Evolutionary conservation across 1,284 basidiomycete species (phyloP).

Genomic region (Coriolopsis trogii): DNA sequence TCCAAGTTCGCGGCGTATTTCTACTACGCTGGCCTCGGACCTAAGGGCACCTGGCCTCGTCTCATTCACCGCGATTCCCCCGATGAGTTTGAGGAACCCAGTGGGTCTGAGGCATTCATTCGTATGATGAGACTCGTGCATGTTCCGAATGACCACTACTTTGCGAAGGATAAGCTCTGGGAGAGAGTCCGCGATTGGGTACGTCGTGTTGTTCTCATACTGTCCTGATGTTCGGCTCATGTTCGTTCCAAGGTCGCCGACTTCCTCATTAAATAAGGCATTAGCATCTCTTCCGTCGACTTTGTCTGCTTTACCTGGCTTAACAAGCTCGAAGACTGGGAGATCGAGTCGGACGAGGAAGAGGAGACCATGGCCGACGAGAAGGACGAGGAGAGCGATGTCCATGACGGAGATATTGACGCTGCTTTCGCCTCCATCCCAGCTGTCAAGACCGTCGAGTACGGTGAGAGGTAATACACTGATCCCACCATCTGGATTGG

Average conservation of each 20-base stretch:
- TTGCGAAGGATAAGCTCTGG: slow-evolving; percentile 37
- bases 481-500: slow-evolving; percentile 44
- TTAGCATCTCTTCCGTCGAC: slow-evolving; percentile 33
- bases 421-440: slow-evolving; percentile 23
- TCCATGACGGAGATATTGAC: no score
- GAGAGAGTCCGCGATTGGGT: slow-evolving; percentile 30
- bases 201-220: slow-evolving; percentile 28
- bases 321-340: slow-evolving; percentile 18
- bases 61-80: slow-evolving; percentile 40
- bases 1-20: neutral
- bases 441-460: slow-evolving; percentile 25
- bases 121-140: slow-evolving; percentile 38
- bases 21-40: slow-evolving; percentile 2
- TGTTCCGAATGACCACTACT: slow-evolving; percentile 35
- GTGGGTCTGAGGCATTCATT: slow-evolving; percentile 35
- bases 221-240: slow-evolving; percentile 27
- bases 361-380: no score
- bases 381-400: slow-evolving; percentile 24
- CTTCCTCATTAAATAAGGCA: no score
- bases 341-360: slow-evolving; percentile 27
- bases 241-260: slow-evolving; percentile 33
- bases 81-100: slow-evolving; percentile 37
- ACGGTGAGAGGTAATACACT: slow-evolving; percentile 25
- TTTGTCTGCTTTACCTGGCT: slow-evolving; percentile 40
- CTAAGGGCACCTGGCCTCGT: slow-evolving; percentile 36